Evolutionary conservation across 2,329 filamentous ascomycete species (phyloP).

Genomic region (Uncinocarpus reesii): DNA sequence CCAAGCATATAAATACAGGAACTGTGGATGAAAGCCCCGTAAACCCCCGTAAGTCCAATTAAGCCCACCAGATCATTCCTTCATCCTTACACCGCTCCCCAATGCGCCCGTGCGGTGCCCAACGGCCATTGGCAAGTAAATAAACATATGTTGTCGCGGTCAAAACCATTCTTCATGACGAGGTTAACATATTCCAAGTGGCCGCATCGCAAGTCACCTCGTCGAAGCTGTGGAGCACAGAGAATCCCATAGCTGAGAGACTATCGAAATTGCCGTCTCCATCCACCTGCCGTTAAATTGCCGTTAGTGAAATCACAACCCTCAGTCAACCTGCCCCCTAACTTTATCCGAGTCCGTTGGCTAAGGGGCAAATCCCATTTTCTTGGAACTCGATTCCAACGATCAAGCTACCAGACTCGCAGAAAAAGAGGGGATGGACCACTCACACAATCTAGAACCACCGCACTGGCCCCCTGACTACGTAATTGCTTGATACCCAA

Average conservation of each 20-base stretch:
- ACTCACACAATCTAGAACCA: slow-evolving; percentile 69
- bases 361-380: not conserved
- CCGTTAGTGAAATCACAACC: slow-evolving; percentile 6
- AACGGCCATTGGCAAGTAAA: not conserved
- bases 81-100: slow-evolving; percentile 8
- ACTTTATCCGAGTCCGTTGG: not conserved
- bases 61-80: slow-evolving; percentile 1
- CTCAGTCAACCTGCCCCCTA: not conserved
- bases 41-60: not conserved
- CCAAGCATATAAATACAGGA: slow-evolving; percentile 1
- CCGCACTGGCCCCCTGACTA: slow-evolving; percentile 60
- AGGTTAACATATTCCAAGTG: slow-evolving; percentile 40
- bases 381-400: no score
- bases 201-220: slow-evolving; percentile 62
- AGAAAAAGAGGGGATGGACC: not conserved
- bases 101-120: not conserved
- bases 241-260: slow-evolving; percentile 69
- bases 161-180: not conserved
- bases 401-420: no score
- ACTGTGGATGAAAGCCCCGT: not conserved
- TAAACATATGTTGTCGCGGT: not conserved
- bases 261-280: slow-evolving; percentile 64
- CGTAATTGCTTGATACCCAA: slow-evolving; percentile 77
- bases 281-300: slow-evolving; percentile 45
- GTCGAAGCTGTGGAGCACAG: slow-evolving; percentile 67